Conservation (phyloP, 768 basidiomycete genomes). For the Leccinum variicolor region DNA sequence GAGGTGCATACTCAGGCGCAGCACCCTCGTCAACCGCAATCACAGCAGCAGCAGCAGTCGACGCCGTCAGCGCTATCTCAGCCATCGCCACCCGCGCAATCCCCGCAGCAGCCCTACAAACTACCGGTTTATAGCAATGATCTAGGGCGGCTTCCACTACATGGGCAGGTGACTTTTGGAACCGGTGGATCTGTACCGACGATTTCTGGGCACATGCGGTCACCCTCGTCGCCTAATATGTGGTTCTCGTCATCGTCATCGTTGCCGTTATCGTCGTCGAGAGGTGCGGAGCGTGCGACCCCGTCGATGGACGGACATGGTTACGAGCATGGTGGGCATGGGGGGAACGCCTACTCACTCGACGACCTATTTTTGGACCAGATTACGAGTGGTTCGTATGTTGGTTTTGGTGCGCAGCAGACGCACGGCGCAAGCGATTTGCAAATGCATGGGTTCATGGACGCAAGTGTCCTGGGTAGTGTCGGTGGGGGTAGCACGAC, state of each 20-base stretch:
- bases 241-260: constrained; percentile 19
- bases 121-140: constrained; percentile 59
- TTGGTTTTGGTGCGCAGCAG: neutral
- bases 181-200: neutral
- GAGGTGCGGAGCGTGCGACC: neutral
- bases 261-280: neutral
- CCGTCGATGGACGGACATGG: neutral
- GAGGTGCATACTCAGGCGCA: constrained; percentile 18
- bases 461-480: too few species aligned
- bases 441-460: too few species aligned
- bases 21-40: constrained; percentile 5
- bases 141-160: constrained; percentile 51
- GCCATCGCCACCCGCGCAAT: neutral
- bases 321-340: constrained; percentile 1
- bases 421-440: neutral
- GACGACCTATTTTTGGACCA: constrained; percentile 23
- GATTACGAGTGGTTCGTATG: constrained; percentile 10
- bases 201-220: constrained; percentile 1
- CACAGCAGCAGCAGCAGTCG: neutral
- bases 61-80: neutral
- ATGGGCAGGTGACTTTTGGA: constrained; percentile 27
- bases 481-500: too few species aligned
- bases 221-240: constrained; percentile 4
- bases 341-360: constrained; percentile 12
- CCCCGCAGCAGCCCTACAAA: constrained; percentile 23